Base-by-base conservation (phyloP, 1,284 basidiomycete species). In the Laetiporus sulphureus region DNA sequence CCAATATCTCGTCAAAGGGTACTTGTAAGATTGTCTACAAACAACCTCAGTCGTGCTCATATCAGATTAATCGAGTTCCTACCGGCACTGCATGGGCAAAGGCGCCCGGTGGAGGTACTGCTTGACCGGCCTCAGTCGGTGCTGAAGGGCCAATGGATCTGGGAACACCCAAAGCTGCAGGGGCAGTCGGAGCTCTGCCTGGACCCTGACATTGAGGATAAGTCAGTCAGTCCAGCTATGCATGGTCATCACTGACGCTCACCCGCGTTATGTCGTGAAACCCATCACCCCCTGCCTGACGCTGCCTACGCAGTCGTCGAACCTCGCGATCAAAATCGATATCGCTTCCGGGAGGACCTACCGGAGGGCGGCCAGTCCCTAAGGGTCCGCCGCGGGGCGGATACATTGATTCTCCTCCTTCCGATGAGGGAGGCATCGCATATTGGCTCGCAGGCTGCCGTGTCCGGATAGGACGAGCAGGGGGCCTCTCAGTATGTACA, bases 21-120 rank as follows among this genome's bases (percentile, higher is more conserved):
- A 83, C 41, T 51, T 78, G 71, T 8, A 82, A 71, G 29, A 75
- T 61, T 18, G 75, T 73, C 78, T 81, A 41, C 13, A 30, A n/a
- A 15, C 24, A 11, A 19, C 11, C 29, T 33, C 13, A 29, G 13
- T 19, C 20, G 22, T 16, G 18, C n/a, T 16, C 13, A 3, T 35
- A 18, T n/a, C 32, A 32, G 37, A 33, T 21, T 36, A n/a, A n/a
- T n/a, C n/a, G n/a, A n/a, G n/a, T n/a, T n/a, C n/a, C n/a, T n/a
- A n/a, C n/a, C n/a, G n/a, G n/a, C n/a, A n/a, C n/a, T n/a, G n/a
- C n/a, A n/a, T n/a, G n/a, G n/a, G n/a, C n/a, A n/a, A n/a, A n/a
- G n/a, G n/a, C n/a, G n/a, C n/a, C n/a, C n/a, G n/a, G n/a, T n/a
- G n/a, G n/a, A n/a, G n/a, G n/a, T n/a, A n/a, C n/a, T n/a, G 41